Evolutionary conservation across 208 protist species (phyloP).

Genomic region (Naegleria fowleri): DNA sequence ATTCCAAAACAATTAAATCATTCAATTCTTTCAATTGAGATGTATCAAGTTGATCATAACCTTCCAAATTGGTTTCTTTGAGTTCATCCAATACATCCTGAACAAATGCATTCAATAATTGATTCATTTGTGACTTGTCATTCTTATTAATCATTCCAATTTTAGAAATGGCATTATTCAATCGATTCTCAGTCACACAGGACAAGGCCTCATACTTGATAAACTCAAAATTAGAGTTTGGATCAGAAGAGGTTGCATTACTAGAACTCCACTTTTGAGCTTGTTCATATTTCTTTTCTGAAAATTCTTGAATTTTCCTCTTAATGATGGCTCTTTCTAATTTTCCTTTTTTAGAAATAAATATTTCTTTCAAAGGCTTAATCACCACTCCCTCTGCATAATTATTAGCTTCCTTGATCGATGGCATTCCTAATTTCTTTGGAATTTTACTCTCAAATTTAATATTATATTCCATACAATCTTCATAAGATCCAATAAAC

Average conservation of each 20-base stretch:
- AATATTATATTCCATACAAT: background rate
- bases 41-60: background rate
- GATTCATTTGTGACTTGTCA: background rate
- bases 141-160: background rate
- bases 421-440: background rate
- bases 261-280: background rate
- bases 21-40: background rate
- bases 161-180: conserved; percentile 9
- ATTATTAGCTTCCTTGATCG: background rate
- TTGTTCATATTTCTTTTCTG: background rate
- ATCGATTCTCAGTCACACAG: background rate
- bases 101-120: background rate
- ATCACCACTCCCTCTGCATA: conserved; percentile 14
- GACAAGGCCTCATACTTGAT: background rate
- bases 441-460: background rate
- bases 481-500: background rate
- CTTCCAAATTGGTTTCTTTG: background rate
- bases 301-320: background rate
- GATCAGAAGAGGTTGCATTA: background rate
- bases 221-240: background rate
- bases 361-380: background rate
- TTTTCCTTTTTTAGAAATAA: too few species aligned
- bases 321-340: background rate
- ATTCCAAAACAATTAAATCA: background rate
- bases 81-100: background rate